Conservation (phyloP, 345 rosid species). For the Arabis hirsuta region DNA sequence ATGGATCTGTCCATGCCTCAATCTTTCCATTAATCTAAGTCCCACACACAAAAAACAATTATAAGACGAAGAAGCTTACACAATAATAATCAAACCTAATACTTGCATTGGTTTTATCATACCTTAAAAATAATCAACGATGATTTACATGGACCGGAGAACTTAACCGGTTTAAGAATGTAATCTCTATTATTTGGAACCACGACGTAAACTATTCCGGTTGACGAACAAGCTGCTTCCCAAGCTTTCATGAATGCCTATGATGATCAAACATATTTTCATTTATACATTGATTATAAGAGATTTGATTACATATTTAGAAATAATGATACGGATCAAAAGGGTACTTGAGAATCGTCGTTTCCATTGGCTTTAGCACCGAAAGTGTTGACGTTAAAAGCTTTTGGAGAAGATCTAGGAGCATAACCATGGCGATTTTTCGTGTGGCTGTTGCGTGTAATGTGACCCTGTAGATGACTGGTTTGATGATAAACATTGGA, state of each 20-base stretch:
- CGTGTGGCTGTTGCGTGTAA: background rate
- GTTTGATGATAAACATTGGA: conserved; percentile 25
- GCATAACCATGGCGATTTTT: conserved; percentile 23
- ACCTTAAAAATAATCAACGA: conserved; percentile 65
- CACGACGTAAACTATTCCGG: conserved; percentile 46
- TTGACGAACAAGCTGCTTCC: conserved; percentile 66
- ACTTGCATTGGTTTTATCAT: conserved; percentile 7
- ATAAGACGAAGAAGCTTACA: conserved; percentile 17
- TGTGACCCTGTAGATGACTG: conserved; percentile 38
- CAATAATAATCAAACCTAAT: background rate
- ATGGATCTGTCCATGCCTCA: conserved; percentile 56
- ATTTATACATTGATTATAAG: background rate
- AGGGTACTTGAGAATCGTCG: conserved; percentile 61
- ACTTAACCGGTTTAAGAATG: conserved; percentile 60
- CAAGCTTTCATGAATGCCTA: conserved; percentile 72
- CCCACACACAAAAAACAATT: background rate
- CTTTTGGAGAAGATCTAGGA: conserved; percentile 41
- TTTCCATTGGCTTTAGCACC: conserved; percentile 64
- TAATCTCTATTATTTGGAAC: conserved; percentile 62
- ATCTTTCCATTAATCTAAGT: conserved; percentile 71
- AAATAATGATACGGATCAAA: background rate
- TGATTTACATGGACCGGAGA: conserved; percentile 86
- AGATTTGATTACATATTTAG: conserved; percentile 5
- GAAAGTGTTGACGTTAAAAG: conserved; percentile 54
- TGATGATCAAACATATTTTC: conserved; percentile 11